phyloP scores from a whole-genome alignment of 805 yeast genomes.

The Wickerhamomyces strasburgensis region DNA sequence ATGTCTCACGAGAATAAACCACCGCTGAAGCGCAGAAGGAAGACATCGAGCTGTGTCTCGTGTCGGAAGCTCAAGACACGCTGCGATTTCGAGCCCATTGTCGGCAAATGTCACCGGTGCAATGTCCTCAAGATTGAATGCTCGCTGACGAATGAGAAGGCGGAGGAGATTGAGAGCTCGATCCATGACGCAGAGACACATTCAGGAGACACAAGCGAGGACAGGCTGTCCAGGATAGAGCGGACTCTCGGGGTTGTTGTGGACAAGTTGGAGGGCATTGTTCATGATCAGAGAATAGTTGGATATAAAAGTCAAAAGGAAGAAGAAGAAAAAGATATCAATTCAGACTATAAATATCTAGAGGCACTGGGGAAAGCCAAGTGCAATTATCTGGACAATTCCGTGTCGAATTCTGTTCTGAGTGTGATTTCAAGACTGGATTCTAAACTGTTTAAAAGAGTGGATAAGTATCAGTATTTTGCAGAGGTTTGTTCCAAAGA shows the following conservation, averaged over 20 bases:
- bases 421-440: slow-evolving; percentile 35
- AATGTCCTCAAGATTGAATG: slow-evolving; percentile 42
- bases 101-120: slow-evolving; percentile 49
- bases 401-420: slow-evolving; percentile 30
- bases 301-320: not conserved
- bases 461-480: slow-evolving; percentile 26
- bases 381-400: slow-evolving; percentile 23
- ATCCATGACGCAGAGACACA: slow-evolving; percentile 9
- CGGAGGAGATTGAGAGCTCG: slow-evolving; percentile 21
- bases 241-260: slow-evolving; percentile 23
- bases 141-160: slow-evolving; percentile 35
- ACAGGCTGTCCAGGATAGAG: slow-evolving; percentile 11
- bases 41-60: slow-evolving; percentile 40
- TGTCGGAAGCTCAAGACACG: slow-evolving; percentile 56
- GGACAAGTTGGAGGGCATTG: slow-evolving; percentile 16
- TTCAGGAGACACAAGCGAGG: slow-evolving; percentile 3
- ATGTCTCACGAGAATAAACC: no score
- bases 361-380: slow-evolving; percentile 13
- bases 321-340: not conserved
- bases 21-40: slow-evolving; percentile 31
- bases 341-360: slow-evolving; percentile 11
- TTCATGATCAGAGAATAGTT: slow-evolving; percentile 13
- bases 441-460: slow-evolving; percentile 32
- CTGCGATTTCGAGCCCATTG: slow-evolving; percentile 44
- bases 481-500: slow-evolving; percentile 34